Evolutionary conservation across 257 asterid genomes (phyloP).

Genomic region (Avicennia marina): DNA sequence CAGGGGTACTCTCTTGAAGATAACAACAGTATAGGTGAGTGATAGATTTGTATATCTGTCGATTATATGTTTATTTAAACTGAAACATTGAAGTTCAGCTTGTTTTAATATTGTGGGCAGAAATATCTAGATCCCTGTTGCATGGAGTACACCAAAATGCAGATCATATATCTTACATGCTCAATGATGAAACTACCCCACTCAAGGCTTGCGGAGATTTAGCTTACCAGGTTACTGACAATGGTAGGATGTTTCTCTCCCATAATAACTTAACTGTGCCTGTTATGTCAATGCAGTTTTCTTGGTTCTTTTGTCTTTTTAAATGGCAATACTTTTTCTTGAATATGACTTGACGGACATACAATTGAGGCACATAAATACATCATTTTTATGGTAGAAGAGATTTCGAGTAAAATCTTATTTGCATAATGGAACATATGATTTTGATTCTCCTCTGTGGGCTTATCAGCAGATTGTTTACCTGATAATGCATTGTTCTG

Average conservation of each 20-base stretch:
- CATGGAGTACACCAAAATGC: slow-evolving; percentile 39
- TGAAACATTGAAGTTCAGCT: slow-evolving; percentile 13
- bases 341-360: too few relatives aligned
- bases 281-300: too few relatives aligned
- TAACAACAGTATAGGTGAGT: slow-evolving; percentile 45
- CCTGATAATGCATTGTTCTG: too few relatives aligned
- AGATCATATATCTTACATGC: slow-evolving; percentile 27
- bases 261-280: too few relatives aligned
- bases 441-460: too few relatives aligned
- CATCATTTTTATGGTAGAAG: too few relatives aligned
- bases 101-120: slow-evolving; percentile 28
- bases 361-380: too few relatives aligned
- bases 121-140: slow-evolving; percentile 41
- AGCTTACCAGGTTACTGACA: slow-evolving; percentile 33
- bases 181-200: slow-evolving; percentile 56
- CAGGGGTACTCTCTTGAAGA: slow-evolving; percentile 54
- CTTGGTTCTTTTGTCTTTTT: too few relatives aligned
- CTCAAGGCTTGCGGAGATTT: slow-evolving; percentile 67
- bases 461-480: too few relatives aligned
- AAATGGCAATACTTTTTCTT: too few relatives aligned
- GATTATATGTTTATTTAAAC: slow-evolving; percentile 1
- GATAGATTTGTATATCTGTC: not conserved
- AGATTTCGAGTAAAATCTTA: too few relatives aligned
- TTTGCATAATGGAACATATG: too few relatives aligned
- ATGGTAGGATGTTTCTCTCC: slow-evolving; percentile 29